These are phyloP conservation scores for Hondaea fermentalgiana DNA, from an alignment of 108 stramenopile genomes.

Conservation along the genomic window DNA sequence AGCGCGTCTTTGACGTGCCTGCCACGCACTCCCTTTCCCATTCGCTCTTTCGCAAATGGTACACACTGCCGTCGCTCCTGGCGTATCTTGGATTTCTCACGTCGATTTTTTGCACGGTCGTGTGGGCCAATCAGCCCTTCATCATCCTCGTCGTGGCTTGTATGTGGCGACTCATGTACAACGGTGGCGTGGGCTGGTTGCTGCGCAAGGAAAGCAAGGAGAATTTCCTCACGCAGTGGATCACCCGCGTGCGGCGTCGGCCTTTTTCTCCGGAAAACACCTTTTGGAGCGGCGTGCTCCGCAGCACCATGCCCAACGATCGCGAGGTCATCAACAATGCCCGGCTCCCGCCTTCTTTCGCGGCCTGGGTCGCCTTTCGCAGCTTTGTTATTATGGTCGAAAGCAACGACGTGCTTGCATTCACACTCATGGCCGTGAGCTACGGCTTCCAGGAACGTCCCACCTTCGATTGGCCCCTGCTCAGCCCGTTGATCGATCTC, in stretches of 20 bases:
- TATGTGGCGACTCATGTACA: not conserved
- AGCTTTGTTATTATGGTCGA: not conserved
- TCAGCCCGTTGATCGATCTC: not conserved
- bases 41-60: not conserved
- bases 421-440: not conserved
- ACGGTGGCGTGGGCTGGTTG: not conserved
- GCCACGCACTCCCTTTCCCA: not conserved
- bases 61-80: not conserved
- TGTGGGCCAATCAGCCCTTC: not conserved
- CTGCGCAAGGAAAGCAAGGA: not conserved
- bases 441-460: not conserved
- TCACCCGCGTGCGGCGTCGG: not conserved
- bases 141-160: not conserved
- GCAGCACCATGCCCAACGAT: not conserved
- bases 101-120: not conserved
- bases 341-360: not conserved
- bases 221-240: not conserved
- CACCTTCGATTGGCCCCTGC: not conserved
- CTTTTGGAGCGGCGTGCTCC: not conserved
- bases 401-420: constrained; percentile 8
- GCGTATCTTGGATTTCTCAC: not conserved
- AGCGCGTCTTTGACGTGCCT: not conserved
- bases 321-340: not conserved
- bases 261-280: not conserved
- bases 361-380: constrained; percentile 15